phyloP scores from a whole-genome alignment of 345 rosid genomes.

The Acer negundo region DNA sequence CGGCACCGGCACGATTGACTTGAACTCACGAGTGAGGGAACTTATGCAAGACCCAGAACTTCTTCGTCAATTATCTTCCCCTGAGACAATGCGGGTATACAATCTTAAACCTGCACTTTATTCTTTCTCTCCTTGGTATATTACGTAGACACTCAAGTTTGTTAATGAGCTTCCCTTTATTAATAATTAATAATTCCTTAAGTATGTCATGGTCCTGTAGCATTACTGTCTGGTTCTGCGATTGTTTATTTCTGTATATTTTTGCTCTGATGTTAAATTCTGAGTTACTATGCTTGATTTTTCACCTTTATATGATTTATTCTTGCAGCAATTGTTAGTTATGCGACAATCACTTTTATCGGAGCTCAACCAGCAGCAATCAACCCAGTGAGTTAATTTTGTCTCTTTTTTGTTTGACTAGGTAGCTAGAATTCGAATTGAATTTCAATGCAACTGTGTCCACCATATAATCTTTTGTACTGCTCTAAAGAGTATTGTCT shows the following conservation, averaged over 20 bases:
- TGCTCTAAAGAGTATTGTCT: not conserved
- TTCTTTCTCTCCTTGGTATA: not conserved
- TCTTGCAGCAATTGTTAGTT: conserved; percentile 54
- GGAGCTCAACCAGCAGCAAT: conserved; percentile 49
- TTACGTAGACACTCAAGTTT: not conserved
- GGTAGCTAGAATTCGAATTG: not conserved
- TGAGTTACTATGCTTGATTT: not conserved
- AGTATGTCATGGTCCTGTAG: not conserved
- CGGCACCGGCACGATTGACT: conserved; percentile 39
- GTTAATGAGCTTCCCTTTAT: not conserved
- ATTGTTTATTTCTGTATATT: not conserved
- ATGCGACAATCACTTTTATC: conserved; percentile 62
- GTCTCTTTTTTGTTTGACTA: not conserved
- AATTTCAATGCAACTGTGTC: not conserved
- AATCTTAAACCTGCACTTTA: not conserved
- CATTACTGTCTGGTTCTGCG: not conserved
- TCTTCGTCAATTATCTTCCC: conserved; percentile 68
- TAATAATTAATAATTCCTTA: not conserved
- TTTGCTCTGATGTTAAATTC: too few species aligned
- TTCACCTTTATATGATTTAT: conserved; percentile 11
- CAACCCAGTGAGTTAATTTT: conserved; percentile 48
- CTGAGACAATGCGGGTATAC: conserved; percentile 66
- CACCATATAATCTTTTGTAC: not conserved
- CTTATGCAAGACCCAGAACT: conserved; percentile 70
- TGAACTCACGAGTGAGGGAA: conserved; percentile 65